Percentiles rank a stretch among this genome's conserved stretches.
These are phyloP conservation scores for Przewalskia tangutica DNA, from an alignment of 257 asterid species.

Conservation along the genomic window DNA sequence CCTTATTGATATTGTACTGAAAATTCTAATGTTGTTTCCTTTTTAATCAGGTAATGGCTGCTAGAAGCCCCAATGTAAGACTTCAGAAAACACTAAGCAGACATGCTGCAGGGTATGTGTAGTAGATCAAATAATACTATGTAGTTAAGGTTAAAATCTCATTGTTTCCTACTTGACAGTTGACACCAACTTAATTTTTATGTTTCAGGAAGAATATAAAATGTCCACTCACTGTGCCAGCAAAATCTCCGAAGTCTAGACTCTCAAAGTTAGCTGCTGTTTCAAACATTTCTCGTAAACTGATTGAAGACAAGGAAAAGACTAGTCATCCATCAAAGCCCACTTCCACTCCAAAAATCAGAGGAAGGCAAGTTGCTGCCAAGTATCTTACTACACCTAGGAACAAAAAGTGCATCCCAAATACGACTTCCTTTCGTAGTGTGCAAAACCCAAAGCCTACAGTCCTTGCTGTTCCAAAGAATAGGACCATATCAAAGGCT, in stretches of 20 bases:
- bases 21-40: neutral
- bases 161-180: neutral
- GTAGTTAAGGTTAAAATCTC: neutral
- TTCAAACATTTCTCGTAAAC: constrained; percentile 49
- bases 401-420: constrained; percentile 40
- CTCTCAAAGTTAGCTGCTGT: constrained; percentile 41
- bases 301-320: constrained; percentile 29
- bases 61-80: constrained; percentile 83
- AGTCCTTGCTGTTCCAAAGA: constrained; percentile 29
- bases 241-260: constrained; percentile 61
- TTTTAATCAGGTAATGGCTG: constrained; percentile 77
- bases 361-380: constrained; percentile 62
- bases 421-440: constrained; percentile 44
- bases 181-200: neutral
- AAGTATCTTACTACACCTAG: constrained; percentile 92
- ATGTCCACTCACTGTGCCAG: constrained; percentile 88
- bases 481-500: constrained; percentile 49
- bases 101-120: constrained; percentile 46
- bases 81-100: constrained; percentile 60
- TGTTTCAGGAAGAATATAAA: constrained; percentile 46
- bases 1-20: neutral
- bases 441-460: constrained; percentile 52
- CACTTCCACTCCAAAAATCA: constrained; percentile 47
- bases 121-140: neutral
- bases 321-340: constrained; percentile 26